phyloP scores from a whole-genome alignment of 2,329 filamentous ascomycete species.

The Penicillium expansum region DNA sequence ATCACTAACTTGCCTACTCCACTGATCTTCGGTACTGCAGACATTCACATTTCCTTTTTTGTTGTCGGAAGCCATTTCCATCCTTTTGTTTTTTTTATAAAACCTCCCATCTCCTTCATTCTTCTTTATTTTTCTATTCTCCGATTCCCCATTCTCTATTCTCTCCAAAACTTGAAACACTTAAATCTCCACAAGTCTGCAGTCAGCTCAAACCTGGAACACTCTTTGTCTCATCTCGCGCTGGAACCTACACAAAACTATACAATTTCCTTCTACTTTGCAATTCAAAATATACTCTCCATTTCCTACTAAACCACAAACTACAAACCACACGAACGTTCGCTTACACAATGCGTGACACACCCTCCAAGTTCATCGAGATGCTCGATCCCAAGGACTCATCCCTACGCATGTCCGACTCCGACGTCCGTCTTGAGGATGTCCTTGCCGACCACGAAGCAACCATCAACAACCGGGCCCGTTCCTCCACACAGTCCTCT shows the following conservation, averaged over 20 bases:
- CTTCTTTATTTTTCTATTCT: neutral
- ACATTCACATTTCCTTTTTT: neutral
- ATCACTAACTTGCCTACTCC: slow-evolving; percentile 4
- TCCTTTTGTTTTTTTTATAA: neutral
- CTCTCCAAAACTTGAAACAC: slow-evolving; percentile 5
- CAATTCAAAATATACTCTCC: neutral
- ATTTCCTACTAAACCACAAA: neutral
- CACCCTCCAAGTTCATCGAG: slow-evolving; percentile 45
- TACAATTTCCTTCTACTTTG: neutral
- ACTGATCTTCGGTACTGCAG: slow-evolving; percentile 5
- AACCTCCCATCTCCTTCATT: neutral
- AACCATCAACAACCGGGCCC: slow-evolving; percentile 30
- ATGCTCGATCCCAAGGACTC: slow-evolving; percentile 41
- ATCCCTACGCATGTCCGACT: slow-evolving; percentile 35
- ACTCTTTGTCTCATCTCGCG: slow-evolving; percentile 18
- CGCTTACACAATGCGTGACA: slow-evolving; percentile 30
- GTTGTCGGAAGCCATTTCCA: slow-evolving; percentile 8
- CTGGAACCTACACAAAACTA: neutral
- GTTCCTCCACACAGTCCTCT: slow-evolving; percentile 39
- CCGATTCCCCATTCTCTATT: neutral
- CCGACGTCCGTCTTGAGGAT: slow-evolving; percentile 45
- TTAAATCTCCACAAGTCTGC: neutral
- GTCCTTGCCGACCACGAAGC: slow-evolving; percentile 43
- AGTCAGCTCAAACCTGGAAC: slow-evolving; percentile 13
- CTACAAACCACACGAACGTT: neutral